phyloP scores from a whole-genome alignment of 148 eudicot genomes.

The Silene latifolia region DNA sequence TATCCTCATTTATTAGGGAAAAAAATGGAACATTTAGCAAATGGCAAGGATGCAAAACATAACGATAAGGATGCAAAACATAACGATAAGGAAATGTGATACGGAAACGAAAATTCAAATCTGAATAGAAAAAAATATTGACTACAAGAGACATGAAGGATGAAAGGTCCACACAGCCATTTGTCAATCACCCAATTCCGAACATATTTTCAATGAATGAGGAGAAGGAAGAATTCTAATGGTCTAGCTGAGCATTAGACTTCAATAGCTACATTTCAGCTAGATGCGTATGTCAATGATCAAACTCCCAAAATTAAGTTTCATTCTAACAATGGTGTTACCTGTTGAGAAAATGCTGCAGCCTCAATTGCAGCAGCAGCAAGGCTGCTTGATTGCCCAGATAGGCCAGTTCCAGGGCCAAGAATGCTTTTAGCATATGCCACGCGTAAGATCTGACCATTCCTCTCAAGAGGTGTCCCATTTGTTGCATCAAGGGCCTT shows the following conservation, averaged over 20 bases:
- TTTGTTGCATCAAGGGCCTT: slow-evolving; percentile 90
- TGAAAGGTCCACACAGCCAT: background rate
- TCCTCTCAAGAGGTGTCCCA: slow-evolving; percentile 83
- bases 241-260: background rate
- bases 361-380: slow-evolving; percentile 99
- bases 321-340: slow-evolving; percentile 12
- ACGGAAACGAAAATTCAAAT: background rate
- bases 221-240: background rate
- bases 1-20: background rate
- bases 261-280: background rate
- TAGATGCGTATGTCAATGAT: background rate
- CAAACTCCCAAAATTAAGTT: background rate
- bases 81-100: no score
- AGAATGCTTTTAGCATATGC: slow-evolving; percentile 95
- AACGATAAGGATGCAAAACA: background rate
- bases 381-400: slow-evolving; percentile 84
- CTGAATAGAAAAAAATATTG: no score
- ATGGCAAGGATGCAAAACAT: background rate
- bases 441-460: slow-evolving; percentile 91
- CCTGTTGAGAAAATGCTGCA: slow-evolving; percentile 97
- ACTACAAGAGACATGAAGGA: background rate
- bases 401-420: slow-evolving; percentile 74
- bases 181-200: background rate
- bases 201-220: background rate
- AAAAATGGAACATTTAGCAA: background rate